A percentile compares a stretch with the other conserved stretches of the same genome.
Conservation (phyloP, 768 basidiomycete genomes). For the Chlorophyllum brunneum region DNA sequence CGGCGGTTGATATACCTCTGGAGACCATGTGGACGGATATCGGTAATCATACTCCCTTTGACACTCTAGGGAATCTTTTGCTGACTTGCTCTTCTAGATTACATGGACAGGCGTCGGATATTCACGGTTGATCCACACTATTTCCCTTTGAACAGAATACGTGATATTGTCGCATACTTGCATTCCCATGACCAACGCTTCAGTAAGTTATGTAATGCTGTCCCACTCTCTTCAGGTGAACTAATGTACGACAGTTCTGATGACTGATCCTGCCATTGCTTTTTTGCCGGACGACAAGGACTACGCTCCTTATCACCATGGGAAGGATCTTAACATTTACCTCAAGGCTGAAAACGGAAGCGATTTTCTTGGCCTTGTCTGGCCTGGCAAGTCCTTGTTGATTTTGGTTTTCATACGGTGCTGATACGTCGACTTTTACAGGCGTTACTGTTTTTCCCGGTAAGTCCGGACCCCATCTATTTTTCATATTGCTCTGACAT, state of each 20-base stretch:
- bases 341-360: slow-evolving; percentile 62
- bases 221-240: not conserved
- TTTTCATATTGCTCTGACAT: not conserved
- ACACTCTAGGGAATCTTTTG: too few relatives aligned
- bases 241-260: slow-evolving; percentile 42
- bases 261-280: slow-evolving; percentile 72
- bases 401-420: slow-evolving; percentile 32
- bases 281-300: slow-evolving; percentile 37
- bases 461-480: not conserved
- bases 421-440: not conserved
- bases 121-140: slow-evolving; percentile 69
- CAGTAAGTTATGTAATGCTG: slow-evolving; percentile 31
- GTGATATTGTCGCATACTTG: slow-evolving; percentile 58
- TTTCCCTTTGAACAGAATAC: slow-evolving; percentile 60
- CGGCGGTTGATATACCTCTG: slow-evolving; percentile 57
- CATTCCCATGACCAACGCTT: slow-evolving; percentile 58
- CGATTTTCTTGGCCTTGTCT: slow-evolving; percentile 53
- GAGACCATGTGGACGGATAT: slow-evolving; percentile 84
- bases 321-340: slow-evolving; percentile 50
- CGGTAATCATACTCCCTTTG: slow-evolving; percentile 30
- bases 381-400: slow-evolving; percentile 62
- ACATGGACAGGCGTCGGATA: slow-evolving; percentile 63
- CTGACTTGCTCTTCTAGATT: too few relatives aligned
- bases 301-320: slow-evolving; percentile 54
- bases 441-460: slow-evolving; percentile 11